Evolutionary conservation across 176 grass and related monocot genomes (phyloP), one percentile per base, ranked within the genome.

Genomic region (Ananas comosus): DNA sequence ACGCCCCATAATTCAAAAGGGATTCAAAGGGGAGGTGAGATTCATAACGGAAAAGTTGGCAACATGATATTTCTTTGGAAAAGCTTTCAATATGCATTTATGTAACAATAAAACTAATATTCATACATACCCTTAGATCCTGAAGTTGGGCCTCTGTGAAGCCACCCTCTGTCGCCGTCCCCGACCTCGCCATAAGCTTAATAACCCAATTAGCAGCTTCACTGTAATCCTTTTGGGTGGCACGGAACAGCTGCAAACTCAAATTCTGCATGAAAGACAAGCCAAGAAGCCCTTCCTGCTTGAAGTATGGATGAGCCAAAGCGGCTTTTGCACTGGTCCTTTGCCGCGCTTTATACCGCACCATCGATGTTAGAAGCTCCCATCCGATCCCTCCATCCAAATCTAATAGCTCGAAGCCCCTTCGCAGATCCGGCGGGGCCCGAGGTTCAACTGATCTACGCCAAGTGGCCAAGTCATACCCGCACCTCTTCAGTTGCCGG

Each of bases 61-160:
- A 23, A 23, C 22, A 23, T 0, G 22, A 23, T 23, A 23, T 23
- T 23, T 23, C 22, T 23, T 23, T 23, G 22, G 22, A 23, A 23
- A 47, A 8, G 50, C n/a, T 16, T 50, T n/a, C 22, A 65, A 11
- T 14, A 68, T 23, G 13, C 21, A 47, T n/a, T 24, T 22, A 17
- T 56, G 16, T 50, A 51, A 14, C 42, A 17, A 28, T 14, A 18
- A 74, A 24, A 42, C 33, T 42, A 7, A 42, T 42, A 42, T 42
- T 42, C 42, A n/a, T 48, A 69, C 87, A 48, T 84, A 93, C 94
- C 84, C 85, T 80, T 63, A 99, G 84, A 49, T 99, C 85, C 73
- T 93, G 89, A 59, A 99, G 94, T 9, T 99, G 94, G 19, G 94
- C 89, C 80, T 99, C 94, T n/a, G 94, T 99, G 77, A 99, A 99